Base-by-base conservation (phyloP, 176 grass and related monocot species). In the Cymbopogon citratus region DNA sequence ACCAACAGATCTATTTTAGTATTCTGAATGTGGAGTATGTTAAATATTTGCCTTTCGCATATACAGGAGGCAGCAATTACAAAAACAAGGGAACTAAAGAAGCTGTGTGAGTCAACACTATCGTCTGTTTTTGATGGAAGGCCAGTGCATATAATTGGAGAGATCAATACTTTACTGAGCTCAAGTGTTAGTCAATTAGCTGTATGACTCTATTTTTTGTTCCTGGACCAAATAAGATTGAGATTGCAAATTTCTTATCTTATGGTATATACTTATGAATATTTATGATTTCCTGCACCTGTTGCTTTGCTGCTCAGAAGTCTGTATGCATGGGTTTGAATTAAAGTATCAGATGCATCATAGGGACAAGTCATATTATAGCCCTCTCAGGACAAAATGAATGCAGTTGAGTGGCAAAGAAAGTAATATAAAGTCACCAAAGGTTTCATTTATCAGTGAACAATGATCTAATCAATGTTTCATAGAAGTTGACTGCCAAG, bases 101-200 rank as follows among this genome's bases (percentile, higher is more conserved):
- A 87, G 75, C 78, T 93, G 49, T 95, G 91, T 24, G 92, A 99
- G 77, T 72, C 45, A 43, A 93, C 91, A n/a, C 54, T 99, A 35
- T 99, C 96, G 62, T 76, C 92, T 38, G 86, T 95, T 84, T 99
- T 99, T 60, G 92, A 99, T 83, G 87, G 96, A 65, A 91, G 96
- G 52, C 92, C 90, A 8, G 92, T 95, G 39, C 83, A 95, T 77
- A 95, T 99, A 84, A 95, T 93, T 85, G 92, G 96, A 73, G 91
- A 99, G 69, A 99, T 95, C 73, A 99, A 99, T 85, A 85, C 72
- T 79, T 65, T 95, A 27, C 56, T 95, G 33, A 90, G 81, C 78
- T 85, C 92, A 6, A 84, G 66, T 74, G 48, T 80, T 83, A 91
- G 88, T 92, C 84, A 88, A 39, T 90, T 80, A 75, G 69, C 57